Evolutionary conservation across 129 eudicot genomes (phyloP).

Genomic region (Artemisia tridentata): DNA sequence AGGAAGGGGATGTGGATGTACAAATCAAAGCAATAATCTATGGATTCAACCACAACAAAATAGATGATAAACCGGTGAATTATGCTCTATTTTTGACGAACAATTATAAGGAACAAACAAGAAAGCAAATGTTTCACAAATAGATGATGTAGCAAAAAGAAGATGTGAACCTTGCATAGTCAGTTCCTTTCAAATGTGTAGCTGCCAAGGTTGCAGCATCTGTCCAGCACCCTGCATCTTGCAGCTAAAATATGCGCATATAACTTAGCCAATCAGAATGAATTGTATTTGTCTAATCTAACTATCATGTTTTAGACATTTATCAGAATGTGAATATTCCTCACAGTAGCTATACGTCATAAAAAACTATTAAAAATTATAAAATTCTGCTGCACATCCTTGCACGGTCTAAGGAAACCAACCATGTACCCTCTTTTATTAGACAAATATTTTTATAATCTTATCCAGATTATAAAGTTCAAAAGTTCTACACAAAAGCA

Average conservation of each 20-base stretch:
- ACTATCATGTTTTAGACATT: constrained; percentile 8
- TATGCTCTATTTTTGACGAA: background rate
- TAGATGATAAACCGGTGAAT: background rate
- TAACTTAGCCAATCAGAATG: constrained; percentile 18
- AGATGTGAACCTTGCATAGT: constrained; percentile 79
- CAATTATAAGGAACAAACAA: background rate
- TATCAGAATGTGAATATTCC: no score
- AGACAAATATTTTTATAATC: background rate
- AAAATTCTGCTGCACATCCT: background rate
- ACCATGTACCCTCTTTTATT: background rate
- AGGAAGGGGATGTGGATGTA: background rate
- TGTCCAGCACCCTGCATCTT: constrained; percentile 99
- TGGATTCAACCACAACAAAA: background rate
- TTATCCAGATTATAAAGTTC: background rate
- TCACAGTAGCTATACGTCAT: background rate
- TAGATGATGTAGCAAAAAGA: constrained; percentile 9
- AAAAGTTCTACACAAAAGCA: background rate
- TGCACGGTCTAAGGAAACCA: constrained; percentile 5
- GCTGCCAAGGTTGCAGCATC: constrained; percentile 99
- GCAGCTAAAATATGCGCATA: constrained; percentile 57
- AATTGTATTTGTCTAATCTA: background rate
- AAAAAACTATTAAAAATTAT: background rate
- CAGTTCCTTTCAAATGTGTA: constrained; percentile 91
- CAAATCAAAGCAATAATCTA: background rate
- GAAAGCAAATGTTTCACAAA: constrained; percentile 4